Evolutionary conservation across 805 yeast genomes (phyloP), one percentile per base, ranked within the genome.

Genomic region (Lipomyces yamadae): DNA sequence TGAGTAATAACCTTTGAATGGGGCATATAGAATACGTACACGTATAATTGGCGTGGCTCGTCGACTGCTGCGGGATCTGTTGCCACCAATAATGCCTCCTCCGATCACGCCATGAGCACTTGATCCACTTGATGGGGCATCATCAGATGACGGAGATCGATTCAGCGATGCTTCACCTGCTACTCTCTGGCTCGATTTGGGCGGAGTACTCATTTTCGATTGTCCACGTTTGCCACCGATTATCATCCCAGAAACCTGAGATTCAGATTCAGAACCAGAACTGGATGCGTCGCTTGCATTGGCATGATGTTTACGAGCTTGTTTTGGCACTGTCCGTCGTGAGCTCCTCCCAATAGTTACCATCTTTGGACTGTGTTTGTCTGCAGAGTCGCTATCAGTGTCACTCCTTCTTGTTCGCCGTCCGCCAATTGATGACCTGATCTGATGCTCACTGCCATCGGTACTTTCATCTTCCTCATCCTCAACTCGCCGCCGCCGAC

Each of bases 21-120:
- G 24, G 13, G 35, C 34, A 8, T 13, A 7, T 30, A 6, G 35
- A 18, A 33, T 53, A 30, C 35, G 6, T 53, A 32, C 56, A 8
- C 35, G 24, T n/a, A n/a, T 33, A 15, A 33, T 33, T 24, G 35
- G 56, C 8, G 33, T 30, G n/a, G n/a, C 10, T 18, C 35, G n/a
- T 24, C 24, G n/a, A 53, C 56, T 53, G 56, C 35, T 15, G n/a
- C 18, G 56, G 13, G 35, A 53, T 33, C 35, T 32, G 10, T 4
- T 53, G 10, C 55, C 55, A 2, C 55, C 55, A n/a, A 52, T 32
- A 8, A 52, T 13, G 33, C 34, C 55, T 18, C 55, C 55, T 52
- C 55, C 55, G 13, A 52, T 15, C 55, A 52, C 55, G n/a, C 55
- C 55, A 29, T 32, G 55, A 11, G 15, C 10, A 52, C 34, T 29